Conservation (phyloP, 148 eudicot species). For the Oxyria digyna region DNA sequence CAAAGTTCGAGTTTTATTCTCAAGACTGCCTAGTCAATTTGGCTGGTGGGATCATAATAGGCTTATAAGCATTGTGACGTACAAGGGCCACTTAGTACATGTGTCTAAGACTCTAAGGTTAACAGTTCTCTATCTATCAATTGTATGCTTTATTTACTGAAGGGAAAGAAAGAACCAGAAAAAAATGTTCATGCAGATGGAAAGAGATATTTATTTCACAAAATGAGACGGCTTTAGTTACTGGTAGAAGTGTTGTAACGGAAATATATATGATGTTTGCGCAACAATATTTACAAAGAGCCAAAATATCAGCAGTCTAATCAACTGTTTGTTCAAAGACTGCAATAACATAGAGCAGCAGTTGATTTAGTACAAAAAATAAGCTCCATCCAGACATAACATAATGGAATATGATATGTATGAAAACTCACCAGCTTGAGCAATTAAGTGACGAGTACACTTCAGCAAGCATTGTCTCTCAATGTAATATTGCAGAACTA, state of each 20-base stretch:
- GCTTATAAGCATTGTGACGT: background rate
- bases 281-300: background rate
- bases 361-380: background rate
- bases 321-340: background rate
- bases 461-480: conserved; percentile 95
- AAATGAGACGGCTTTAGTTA: background rate
- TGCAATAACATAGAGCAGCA: background rate
- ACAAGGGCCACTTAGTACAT: background rate
- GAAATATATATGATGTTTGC: background rate
- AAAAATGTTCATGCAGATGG: background rate
- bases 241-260: background rate
- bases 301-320: background rate
- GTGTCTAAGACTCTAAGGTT: background rate
- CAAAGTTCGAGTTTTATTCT: background rate
- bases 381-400: background rate
- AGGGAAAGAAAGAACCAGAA: background rate
- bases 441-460: conserved; percentile 67
- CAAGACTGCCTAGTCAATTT: background rate
- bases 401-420: background rate
- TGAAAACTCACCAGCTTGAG: conserved; percentile 62
- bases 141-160: background rate
- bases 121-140: background rate
- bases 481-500: conserved; percentile 78
- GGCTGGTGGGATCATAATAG: background rate
- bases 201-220: background rate